Evolutionary conservation across 2,329 filamentous ascomycete species (phyloP), one percentile per base, ranked within the genome.

Genomic region (Trichophyton rubrum): DNA sequence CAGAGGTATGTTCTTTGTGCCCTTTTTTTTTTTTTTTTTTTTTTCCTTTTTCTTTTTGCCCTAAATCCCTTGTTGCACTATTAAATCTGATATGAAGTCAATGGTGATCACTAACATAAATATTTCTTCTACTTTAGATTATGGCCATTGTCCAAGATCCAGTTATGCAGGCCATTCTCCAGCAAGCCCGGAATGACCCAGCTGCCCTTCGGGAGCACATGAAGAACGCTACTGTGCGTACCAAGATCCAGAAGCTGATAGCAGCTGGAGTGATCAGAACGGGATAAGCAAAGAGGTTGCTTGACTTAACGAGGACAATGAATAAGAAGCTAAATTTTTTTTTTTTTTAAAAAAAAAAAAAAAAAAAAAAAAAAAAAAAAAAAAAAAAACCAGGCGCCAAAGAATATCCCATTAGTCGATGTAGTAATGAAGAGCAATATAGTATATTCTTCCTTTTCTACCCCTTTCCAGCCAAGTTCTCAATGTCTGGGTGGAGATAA

Each of bases 81-180:
- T 38, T 3, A 13, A 38, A 38, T 38, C 9, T 11, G 33, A 11
- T 38, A 38, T 38, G 8, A 4, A 38, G 33, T 38, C 9, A 38
- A 38, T 38, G 33, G 13, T 38, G 33, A 38, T 38, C 33, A 38
- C 33, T 38, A 38, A 38, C 33, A 38, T 11, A 38, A 38, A 3
- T 11, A 2, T 38, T 38, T 38, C 33, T 38, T 13, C 33, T 38
- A 38, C 33, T 60, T 60, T 66, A 67, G 85, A 96, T 97, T 72
- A 89, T 95, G 82, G 76, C 80, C 64, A 92, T 96, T 70, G 88
- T 97, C 77, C 86, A 91, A 74, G 93, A 99, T 71, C 93, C 93
- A 15, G 86, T 99, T 71, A 97, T 99, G 92, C 90, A 99, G 78
- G 88, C 87, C 66, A 96, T 96, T 67, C 83, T 97, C 61, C 91